Percentiles rank a stretch among this genome's conserved stretches.
phyloP scores from a whole-genome alignment of 352 stramenopile genomes.

The Aphanomyces astaci region DNA sequence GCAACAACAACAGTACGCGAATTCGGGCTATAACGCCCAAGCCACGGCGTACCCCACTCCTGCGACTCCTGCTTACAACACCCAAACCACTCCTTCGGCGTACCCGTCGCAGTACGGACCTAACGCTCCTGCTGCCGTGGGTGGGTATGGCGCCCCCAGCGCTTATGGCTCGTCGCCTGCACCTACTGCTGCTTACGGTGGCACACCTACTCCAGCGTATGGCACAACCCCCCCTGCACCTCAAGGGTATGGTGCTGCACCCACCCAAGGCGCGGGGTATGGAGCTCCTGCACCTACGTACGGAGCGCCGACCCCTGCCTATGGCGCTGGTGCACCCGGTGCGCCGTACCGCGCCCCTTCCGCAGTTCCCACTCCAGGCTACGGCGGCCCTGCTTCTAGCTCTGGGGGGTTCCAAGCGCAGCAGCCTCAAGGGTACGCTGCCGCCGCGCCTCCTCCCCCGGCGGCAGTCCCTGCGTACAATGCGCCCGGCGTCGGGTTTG shows the following conservation, averaged over 20 bases:
- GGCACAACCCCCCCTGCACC: background rate
- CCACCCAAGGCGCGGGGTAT: background rate
- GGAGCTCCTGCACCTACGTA: background rate
- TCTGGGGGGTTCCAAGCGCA: background rate
- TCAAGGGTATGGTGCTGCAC: background rate
- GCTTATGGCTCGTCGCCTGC: background rate
- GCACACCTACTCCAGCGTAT: background rate
- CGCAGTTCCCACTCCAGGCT: slow-evolving; percentile 27
- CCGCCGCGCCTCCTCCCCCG: slow-evolving; percentile 26
- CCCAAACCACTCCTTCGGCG: background rate
- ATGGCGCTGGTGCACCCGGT: slow-evolving; percentile 31
- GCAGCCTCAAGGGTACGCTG: background rate
- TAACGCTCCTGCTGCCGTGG: background rate
- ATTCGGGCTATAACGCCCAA: background rate
- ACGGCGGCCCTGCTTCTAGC: slow-evolving; percentile 11
- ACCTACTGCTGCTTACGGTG: background rate
- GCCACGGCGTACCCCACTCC: slow-evolving; percentile 2
- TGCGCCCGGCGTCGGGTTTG: background rate
- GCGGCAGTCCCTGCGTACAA: slow-evolving; percentile 24
- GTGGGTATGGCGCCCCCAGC: background rate
- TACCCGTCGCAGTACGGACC: background rate
- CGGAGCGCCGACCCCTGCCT: slow-evolving; percentile 3
- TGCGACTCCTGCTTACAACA: background rate
- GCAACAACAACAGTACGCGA: background rate
- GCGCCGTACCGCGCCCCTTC: slow-evolving; percentile 21